These are phyloP conservation scores for Nicotiana noctiflora DNA, from an alignment of 257 asterid species.

Conservation along the genomic window DNA sequence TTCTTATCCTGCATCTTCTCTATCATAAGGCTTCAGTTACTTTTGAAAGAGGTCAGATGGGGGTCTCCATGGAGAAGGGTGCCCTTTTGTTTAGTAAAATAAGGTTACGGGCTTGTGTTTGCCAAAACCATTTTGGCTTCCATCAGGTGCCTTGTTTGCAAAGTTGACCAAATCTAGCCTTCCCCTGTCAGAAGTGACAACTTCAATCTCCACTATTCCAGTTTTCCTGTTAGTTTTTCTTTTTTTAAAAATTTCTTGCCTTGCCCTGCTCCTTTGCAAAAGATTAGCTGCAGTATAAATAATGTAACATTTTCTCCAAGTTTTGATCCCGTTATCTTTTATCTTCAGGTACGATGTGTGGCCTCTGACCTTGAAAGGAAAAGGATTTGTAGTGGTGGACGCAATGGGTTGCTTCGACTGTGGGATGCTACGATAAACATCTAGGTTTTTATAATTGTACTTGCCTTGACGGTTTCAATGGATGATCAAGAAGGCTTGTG, in stretches of 20 bases:
- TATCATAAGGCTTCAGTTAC: neutral
- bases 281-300: neutral
- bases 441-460: conserved; percentile 16
- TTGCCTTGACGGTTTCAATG: neutral
- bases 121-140: neutral
- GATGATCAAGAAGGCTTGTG: neutral
- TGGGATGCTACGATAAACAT: conserved; percentile 98
- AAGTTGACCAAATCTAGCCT: neutral
- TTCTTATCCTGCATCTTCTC: neutral
- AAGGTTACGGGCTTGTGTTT: neutral
- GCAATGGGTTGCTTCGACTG: conserved; percentile 84
- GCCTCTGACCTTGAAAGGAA: conserved; percentile 90
- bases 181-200: neutral
- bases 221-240: neutral
- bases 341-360: conserved; percentile 76
- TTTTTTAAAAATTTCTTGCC: neutral
- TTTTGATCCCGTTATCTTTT: neutral
- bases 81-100: neutral
- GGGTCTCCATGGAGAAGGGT: neutral
- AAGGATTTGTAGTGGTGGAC: conserved; percentile 87
- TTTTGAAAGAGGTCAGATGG: neutral
- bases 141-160: neutral
- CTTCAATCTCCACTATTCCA: conserved; percentile 5
- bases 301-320: neutral
- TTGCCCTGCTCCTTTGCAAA: neutral